phyloP scores from a whole-genome alignment of 2,329 filamentous ascomycete species.

The Trichoderma guizhouense region DNA sequence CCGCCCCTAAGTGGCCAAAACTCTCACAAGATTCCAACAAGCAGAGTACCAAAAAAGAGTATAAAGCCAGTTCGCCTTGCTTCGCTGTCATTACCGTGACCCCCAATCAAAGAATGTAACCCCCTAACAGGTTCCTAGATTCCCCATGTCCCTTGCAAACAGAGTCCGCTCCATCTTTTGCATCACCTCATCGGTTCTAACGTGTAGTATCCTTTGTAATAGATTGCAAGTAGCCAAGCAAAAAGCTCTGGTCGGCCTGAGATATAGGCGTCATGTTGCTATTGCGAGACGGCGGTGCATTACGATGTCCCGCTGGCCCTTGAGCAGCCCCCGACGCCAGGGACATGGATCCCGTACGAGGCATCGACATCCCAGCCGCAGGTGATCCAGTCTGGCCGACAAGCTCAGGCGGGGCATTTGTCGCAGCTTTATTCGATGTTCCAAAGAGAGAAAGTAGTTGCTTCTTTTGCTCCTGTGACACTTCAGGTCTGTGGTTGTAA shows the following conservation, averaged over 20 bases:
- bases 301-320: conserved; percentile 4
- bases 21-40: not conserved
- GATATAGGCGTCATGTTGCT: conserved; percentile 57
- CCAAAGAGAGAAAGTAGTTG: conserved; percentile 61
- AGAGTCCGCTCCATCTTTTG: not conserved
- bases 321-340: conserved; percentile 41
- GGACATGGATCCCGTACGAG: conserved; percentile 46
- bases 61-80: not conserved
- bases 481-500: conserved; percentile 24
- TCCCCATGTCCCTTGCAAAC: not conserved
- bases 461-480: conserved; percentile 33
- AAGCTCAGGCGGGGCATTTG: not conserved
- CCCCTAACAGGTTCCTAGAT: not conserved
- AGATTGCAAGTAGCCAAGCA: conserved; percentile 70
- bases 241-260: conserved; percentile 69
- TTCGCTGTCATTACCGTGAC: not conserved
- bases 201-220: conserved; percentile 42
- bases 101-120: not conserved
- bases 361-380: conserved; percentile 26
- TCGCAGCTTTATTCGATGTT: conserved; percentile 33
- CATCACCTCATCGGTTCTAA: conserved; percentile 20
- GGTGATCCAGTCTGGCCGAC: not conserved
- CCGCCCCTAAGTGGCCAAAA: not conserved
- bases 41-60: not conserved
- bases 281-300: conserved; percentile 36